Percentiles rank a stretch among this genome's conserved stretches.
Evolutionary conservation across 2,329 filamentous ascomycete genomes (phyloP).

Genomic region (Drechslerella stenobrocha): DNA sequence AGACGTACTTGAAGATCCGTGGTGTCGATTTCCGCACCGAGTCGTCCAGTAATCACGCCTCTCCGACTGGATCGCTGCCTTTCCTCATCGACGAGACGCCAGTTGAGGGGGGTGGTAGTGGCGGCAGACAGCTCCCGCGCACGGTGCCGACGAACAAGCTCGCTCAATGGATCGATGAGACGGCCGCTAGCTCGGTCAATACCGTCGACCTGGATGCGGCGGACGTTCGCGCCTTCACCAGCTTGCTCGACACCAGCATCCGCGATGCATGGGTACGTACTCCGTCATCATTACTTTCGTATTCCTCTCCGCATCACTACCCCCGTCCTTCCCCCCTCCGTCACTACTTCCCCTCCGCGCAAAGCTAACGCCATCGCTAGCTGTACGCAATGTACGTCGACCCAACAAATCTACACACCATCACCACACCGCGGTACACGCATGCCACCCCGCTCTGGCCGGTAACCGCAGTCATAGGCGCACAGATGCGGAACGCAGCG

Average conservation of each 20-base stretch:
- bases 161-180: constrained; percentile 67
- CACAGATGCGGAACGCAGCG: constrained; percentile 73
- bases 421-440: constrained; percentile 71
- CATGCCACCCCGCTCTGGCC: constrained; percentile 64
- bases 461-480: constrained; percentile 66
- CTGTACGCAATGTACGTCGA: constrained; percentile 81
- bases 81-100: constrained; percentile 67
- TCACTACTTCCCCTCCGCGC: too few species aligned
- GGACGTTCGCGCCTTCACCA: constrained; percentile 47
- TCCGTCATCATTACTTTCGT: too few species aligned
- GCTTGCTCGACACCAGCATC: constrained; percentile 59
- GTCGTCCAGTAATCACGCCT: constrained; percentile 88
- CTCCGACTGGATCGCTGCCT: constrained; percentile 81
- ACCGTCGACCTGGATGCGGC: constrained; percentile 33
- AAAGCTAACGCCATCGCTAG: too few species aligned
- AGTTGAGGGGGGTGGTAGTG: background rate
- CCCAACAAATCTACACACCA: constrained; percentile 65
- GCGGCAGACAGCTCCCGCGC: constrained; percentile 21
- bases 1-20: constrained; percentile 82
- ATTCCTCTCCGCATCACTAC: too few species aligned
- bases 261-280: constrained; percentile 77
- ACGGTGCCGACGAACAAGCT: constrained; percentile 69
- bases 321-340: too few species aligned
- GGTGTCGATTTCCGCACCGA: constrained; percentile 68
- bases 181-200: constrained; percentile 16